A percentile compares a stretch with the other conserved stretches of the same genome.
phyloP scores from a whole-genome alignment of 1,284 basidiomycete genomes.

The Butyriboletus appendiculatus region DNA sequence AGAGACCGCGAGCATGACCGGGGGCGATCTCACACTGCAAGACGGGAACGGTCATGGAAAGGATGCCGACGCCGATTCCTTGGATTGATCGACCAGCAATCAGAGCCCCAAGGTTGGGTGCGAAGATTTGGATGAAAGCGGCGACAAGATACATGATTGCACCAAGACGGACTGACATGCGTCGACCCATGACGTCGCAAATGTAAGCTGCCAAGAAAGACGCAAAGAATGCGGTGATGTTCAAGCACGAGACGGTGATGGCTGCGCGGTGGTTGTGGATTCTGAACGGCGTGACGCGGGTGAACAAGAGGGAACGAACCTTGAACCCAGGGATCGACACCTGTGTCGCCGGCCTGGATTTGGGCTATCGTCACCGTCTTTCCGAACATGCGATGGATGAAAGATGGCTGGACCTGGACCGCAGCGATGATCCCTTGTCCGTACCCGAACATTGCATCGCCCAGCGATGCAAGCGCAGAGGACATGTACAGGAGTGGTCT shows the following conservation, averaged over 20 bases:
- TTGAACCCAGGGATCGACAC: conserved; percentile 48
- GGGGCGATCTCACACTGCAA: conserved; percentile 58
- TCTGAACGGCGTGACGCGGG: conserved; percentile 1
- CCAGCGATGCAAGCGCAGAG: conserved; percentile 52
- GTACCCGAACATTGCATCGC: conserved; percentile 59
- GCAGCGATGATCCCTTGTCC: conserved; percentile 54
- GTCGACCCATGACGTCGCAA: conserved; percentile 50
- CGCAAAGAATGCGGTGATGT: conserved; percentile 51
- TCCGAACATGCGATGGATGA: conserved; percentile 50
- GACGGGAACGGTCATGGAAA: conserved; percentile 55
- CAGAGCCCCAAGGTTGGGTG: conserved; percentile 44
- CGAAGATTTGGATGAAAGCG: conserved; percentile 47
- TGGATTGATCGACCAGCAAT: conserved; percentile 51
- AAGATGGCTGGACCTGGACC: conserved; percentile 53
- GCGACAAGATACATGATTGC: conserved; percentile 50
- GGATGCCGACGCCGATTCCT: conserved; percentile 48
- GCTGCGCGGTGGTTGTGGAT: conserved; percentile 34
- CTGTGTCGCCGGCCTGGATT: conserved; percentile 43
- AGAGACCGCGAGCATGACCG: conserved; percentile 49
- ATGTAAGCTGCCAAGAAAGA: conserved; percentile 49
- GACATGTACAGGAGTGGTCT: conserved; percentile 50
- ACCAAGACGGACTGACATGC: conserved; percentile 50
- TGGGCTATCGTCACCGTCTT: conserved; percentile 42
- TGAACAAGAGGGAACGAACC: conserved; percentile 33
- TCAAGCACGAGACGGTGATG: conserved; percentile 51